Evolutionary conservation across 495 filamentous ascomycete genomes (phyloP).

Genomic region (Tuber melanosporum): DNA sequence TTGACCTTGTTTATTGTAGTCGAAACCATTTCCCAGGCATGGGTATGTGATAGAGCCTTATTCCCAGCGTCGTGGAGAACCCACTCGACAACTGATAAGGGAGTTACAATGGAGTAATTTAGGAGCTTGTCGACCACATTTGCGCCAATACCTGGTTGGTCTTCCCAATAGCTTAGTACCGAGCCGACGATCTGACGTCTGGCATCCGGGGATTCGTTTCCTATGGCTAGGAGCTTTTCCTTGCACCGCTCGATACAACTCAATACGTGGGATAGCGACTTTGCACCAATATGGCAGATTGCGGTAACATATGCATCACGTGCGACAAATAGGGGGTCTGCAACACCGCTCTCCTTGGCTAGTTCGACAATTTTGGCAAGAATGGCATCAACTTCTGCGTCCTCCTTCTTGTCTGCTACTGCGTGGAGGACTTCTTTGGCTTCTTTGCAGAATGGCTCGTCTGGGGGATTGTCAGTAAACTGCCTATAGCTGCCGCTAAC

Average conservation of each 20-base stretch:
- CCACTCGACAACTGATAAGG: slow-evolving; percentile 80
- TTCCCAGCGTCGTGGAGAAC: slow-evolving; percentile 64
- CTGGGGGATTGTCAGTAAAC: slow-evolving; percentile 45
- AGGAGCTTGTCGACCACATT: slow-evolving; percentile 94
- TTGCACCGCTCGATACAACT: slow-evolving; percentile 95
- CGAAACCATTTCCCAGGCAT: slow-evolving; percentile 82
- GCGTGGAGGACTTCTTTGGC: slow-evolving; percentile 71
- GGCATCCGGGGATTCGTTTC: slow-evolving; percentile 61
- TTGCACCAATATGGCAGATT: slow-evolving; percentile 85
- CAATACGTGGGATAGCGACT: slow-evolving; percentile 90
- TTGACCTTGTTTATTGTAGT: slow-evolving; percentile 90
- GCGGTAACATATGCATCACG: slow-evolving; percentile 90
- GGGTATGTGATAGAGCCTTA: slow-evolving; percentile 60
- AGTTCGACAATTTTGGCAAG: slow-evolving; percentile 70
- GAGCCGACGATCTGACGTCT: slow-evolving; percentile 81
- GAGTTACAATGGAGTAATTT: slow-evolving; percentile 90
- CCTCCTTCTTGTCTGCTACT: slow-evolving; percentile 72
- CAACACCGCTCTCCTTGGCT: slow-evolving; percentile 54
- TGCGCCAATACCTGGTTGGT: slow-evolving; percentile 87
- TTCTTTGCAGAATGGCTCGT: slow-evolving; percentile 70
- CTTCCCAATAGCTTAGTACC: slow-evolving; percentile 87
- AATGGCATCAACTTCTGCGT: slow-evolving; percentile 69
- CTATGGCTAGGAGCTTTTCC: slow-evolving; percentile 75
- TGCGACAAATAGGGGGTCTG: slow-evolving; percentile 69
- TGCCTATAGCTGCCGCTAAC: slow-evolving; percentile 4